These are phyloP conservation scores for Trametes cingulata DNA, from an alignment of 768 basidiomycete species.

Conservation along the genomic window DNA sequence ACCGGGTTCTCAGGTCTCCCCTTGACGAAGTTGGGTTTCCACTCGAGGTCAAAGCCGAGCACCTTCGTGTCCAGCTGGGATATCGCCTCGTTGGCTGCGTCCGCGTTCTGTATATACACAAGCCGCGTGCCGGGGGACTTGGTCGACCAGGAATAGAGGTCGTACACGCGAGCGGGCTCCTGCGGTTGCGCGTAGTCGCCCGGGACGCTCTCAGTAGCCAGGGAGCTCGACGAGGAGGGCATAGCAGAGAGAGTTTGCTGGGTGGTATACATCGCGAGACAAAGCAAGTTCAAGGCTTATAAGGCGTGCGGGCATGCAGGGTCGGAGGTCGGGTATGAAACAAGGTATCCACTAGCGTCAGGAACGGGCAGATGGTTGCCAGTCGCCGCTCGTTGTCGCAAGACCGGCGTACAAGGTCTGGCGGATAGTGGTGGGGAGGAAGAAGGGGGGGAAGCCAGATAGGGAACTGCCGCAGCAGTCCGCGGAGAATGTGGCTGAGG, in stretches of 20 bases:
- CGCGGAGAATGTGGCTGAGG: background rate
- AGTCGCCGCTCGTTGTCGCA: background rate
- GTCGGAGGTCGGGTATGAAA: background rate
- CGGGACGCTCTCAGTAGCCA: background rate
- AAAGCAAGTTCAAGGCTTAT: background rate
- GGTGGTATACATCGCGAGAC: background rate
- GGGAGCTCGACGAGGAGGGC: background rate
- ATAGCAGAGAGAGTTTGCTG: background rate
- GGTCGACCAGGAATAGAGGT: slow-evolving; percentile 24
- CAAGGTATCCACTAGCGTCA: background rate
- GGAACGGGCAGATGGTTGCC: background rate
- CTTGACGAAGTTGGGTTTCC: slow-evolving; percentile 63
- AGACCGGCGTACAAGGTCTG: background rate
- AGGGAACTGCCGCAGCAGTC: background rate
- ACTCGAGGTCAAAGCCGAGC: slow-evolving; percentile 78
- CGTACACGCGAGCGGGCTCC: slow-evolving; percentile 14
- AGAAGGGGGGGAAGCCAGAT: background rate
- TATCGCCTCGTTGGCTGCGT: slow-evolving; percentile 21
- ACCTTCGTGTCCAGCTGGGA: slow-evolving; percentile 17
- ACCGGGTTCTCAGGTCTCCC: slow-evolving; percentile 63
- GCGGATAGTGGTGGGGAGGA: background rate
- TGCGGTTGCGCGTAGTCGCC: background rate
- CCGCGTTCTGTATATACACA: slow-evolving; percentile 26
- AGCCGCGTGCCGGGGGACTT: slow-evolving; percentile 25
- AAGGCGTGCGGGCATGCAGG: background rate